phyloP scores from a whole-genome alignment of 2,329 filamentous ascomycete genomes.

The Xylariaceae sp. region DNA sequence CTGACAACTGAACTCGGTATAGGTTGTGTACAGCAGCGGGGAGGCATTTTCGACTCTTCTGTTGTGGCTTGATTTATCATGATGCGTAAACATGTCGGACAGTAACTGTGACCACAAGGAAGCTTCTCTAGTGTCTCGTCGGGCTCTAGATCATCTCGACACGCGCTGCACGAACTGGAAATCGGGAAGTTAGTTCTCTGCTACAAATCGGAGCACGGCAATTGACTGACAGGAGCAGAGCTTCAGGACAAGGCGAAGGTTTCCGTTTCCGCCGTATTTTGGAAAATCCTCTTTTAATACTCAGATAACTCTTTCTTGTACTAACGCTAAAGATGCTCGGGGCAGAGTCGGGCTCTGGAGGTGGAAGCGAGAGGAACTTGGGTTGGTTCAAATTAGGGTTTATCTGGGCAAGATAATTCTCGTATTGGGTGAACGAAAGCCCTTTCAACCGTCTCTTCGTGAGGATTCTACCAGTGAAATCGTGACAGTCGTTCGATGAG shows the following conservation, averaged over 20 bases:
- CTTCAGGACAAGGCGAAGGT: constrained; percentile 27
- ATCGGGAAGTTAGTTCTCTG: neutral
- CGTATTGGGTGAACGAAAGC: constrained; percentile 47
- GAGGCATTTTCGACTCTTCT: constrained; percentile 59
- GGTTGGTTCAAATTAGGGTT: constrained; percentile 39
- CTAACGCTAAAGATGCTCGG: constrained; percentile 41
- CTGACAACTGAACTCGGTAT: constrained; percentile 47
- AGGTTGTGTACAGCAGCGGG: constrained; percentile 55
- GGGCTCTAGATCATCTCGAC: constrained; percentile 47
- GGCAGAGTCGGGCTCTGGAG: constrained; percentile 25
- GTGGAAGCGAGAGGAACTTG: constrained; percentile 33
- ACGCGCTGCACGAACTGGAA: constrained; percentile 52
- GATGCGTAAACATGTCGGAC: constrained; percentile 47
- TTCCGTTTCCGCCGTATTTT: constrained; percentile 40
- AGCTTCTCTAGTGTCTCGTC: constrained; percentile 43
- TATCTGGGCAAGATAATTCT: constrained; percentile 44
- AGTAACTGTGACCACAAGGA: constrained; percentile 56
- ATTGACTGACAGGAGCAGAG: constrained; percentile 22
- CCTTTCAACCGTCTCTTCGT: constrained; percentile 32
- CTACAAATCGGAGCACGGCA: neutral
- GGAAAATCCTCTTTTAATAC: constrained; percentile 40
- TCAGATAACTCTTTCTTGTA: constrained; percentile 41
- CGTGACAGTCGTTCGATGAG: constrained; percentile 33
- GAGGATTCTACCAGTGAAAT: constrained; percentile 19
- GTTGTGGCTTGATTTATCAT: constrained; percentile 50